Conservation (phyloP, 176 grass and related monocot genomes). For the Carex pumila region DNA sequence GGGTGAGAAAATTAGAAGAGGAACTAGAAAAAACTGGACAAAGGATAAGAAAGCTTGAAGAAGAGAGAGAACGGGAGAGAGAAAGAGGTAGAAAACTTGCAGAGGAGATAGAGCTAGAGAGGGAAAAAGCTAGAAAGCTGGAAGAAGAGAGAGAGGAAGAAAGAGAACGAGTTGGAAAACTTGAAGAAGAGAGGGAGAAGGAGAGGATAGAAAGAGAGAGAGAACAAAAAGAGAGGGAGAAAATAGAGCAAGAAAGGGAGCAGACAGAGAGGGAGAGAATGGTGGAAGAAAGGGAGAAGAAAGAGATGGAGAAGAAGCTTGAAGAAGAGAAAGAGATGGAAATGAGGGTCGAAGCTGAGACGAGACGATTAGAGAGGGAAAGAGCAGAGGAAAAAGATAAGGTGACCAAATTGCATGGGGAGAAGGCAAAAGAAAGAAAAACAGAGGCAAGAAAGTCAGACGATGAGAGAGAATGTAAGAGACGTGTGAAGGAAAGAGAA, state of each 20-base stretch:
- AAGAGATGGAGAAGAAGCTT: constrained; percentile 3
- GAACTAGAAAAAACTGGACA: constrained; percentile 46
- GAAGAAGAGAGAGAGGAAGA: constrained; percentile 23
- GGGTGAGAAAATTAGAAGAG: constrained; percentile 36
- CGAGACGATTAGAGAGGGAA: neutral
- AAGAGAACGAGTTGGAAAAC: constrained; percentile 22
- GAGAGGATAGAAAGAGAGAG: constrained; percentile 26
- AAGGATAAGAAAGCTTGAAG: constrained; percentile 41
- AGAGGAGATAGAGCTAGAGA: constrained; percentile 43
- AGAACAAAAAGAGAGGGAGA: constrained; percentile 2
- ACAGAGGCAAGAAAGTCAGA: constrained; percentile 12
- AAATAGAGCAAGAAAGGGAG: neutral
- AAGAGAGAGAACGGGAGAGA: constrained; percentile 45
- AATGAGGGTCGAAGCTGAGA: constrained; percentile 3
- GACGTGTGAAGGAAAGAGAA: constrained; percentile 26
- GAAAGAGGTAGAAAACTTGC: constrained; percentile 48
- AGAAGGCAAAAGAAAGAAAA: constrained; percentile 17
- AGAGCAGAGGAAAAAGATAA: constrained; percentile 12
- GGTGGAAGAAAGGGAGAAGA: neutral
- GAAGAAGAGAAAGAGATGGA: constrained; percentile 11
- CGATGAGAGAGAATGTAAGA: constrained; percentile 13
- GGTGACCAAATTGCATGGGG: constrained; percentile 10
- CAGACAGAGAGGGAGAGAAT: constrained; percentile 3
- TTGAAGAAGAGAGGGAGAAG: constrained; percentile 46
- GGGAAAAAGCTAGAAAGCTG: constrained; percentile 10